phyloP scores from a whole-genome alignment of 2,329 filamentous ascomycete species.

The Penicillium sp. region DNA sequence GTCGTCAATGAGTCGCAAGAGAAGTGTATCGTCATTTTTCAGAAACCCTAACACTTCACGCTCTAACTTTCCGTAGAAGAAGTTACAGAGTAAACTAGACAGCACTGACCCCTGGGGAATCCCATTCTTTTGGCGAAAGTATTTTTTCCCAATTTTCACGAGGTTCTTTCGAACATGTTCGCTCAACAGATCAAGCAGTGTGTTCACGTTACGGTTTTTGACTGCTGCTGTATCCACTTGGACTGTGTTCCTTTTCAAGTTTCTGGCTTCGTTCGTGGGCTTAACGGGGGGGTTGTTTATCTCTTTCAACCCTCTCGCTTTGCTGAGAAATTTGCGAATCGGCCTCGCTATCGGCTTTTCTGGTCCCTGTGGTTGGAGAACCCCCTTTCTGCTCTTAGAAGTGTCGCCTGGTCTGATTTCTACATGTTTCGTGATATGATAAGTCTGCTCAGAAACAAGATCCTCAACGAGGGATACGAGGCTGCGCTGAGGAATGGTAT shows the following conservation, averaged over 20 bases:
- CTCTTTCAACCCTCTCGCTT: constrained; percentile 46
- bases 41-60: constrained; percentile 65
- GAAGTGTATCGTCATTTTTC: constrained; percentile 54
- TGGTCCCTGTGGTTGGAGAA: constrained; percentile 7
- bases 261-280: constrained; percentile 45
- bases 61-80: constrained; percentile 92
- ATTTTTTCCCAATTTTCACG: constrained; percentile 82
- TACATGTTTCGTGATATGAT: constrained; percentile 69
- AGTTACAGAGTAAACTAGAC: constrained; percentile 84
- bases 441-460: constrained; percentile 57
- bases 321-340: constrained; percentile 49
- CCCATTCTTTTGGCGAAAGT: constrained; percentile 79
- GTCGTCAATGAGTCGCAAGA: constrained; percentile 85
- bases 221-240: constrained; percentile 69
- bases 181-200: constrained; percentile 65
- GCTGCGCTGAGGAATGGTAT: constrained; percentile 82
- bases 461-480: constrained; percentile 63
- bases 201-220: constrained; percentile 53
- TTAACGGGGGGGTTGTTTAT: constrained; percentile 38
- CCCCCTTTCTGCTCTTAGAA: constrained; percentile 12
- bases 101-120: constrained; percentile 92
- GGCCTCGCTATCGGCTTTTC: constrained; percentile 21
- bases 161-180: constrained; percentile 83
- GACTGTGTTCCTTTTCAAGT: constrained; percentile 61
- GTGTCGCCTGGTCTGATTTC: constrained; percentile 58